Evolutionary conservation across 257 asterid genomes (phyloP).

Genomic region (Ocimum tenuiflorum): DNA sequence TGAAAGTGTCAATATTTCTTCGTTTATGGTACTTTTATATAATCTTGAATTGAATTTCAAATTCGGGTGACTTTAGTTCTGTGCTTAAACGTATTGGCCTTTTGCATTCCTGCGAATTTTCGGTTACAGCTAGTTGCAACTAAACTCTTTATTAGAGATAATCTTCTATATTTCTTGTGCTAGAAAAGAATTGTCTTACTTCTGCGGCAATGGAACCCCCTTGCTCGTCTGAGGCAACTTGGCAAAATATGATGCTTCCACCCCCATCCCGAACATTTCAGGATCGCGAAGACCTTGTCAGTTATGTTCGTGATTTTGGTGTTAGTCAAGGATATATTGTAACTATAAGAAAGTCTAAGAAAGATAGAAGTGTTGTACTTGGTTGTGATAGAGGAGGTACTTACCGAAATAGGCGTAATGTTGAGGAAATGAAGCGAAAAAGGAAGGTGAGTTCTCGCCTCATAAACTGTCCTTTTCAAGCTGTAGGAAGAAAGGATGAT

Average conservation of each 20-base stretch:
- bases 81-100: neutral
- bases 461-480: slow-evolving; percentile 47
- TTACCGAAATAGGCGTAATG: slow-evolving; percentile 34
- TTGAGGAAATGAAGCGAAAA: slow-evolving; percentile 40
- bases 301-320: slow-evolving; percentile 41
- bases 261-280: slow-evolving; percentile 40
- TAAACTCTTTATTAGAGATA: neutral
- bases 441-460: slow-evolving; percentile 40
- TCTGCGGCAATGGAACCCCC: slow-evolving; percentile 28
- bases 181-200: neutral
- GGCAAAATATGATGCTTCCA: slow-evolving; percentile 35
- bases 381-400: slow-evolving; percentile 53
- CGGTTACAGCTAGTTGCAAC: neutral
- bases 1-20: neutral
- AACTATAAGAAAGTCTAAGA: slow-evolving; percentile 40
- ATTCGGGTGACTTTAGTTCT: neutral
- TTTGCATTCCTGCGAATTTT: neutral
- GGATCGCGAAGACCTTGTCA: slow-evolving; percentile 41
- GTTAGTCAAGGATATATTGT: slow-evolving; percentile 43
- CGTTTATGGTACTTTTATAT: too few species aligned
- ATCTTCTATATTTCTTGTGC: neutral
- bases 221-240: slow-evolving; percentile 18
- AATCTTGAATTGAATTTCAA: too few species aligned
- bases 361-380: slow-evolving; percentile 43
- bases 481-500: slow-evolving; percentile 41